Percentiles rank a stretch among this genome's conserved stretches.
Conservation (phyloP, 192 early-diverging fungal genomes). For the Gamsiella multidivaricata region DNA sequence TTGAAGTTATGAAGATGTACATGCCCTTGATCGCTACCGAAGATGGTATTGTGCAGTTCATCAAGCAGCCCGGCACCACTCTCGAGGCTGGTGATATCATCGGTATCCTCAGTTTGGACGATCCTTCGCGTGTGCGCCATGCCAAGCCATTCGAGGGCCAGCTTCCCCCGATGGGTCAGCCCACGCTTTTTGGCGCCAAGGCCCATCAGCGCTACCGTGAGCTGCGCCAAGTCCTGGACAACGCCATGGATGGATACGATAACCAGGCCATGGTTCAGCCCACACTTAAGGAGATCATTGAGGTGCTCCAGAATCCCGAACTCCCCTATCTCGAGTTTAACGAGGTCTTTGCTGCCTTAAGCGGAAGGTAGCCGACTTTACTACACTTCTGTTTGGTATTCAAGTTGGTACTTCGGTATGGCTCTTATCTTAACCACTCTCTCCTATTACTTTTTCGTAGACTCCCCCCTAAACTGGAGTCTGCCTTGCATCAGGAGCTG, state of each 20-base stretch:
- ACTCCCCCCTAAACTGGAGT: constrained; percentile 78
- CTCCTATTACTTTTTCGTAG: constrained; percentile 41
- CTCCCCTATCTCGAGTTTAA: constrained; percentile 88
- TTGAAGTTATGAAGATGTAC: constrained; percentile 99
- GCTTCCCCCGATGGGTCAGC: constrained; percentile 75
- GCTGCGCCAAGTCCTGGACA: constrained; percentile 71
- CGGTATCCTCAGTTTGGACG: constrained; percentile 92
- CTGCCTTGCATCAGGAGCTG: constrained; percentile 64
- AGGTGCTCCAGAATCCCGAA: constrained; percentile 77
- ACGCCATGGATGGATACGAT: constrained; percentile 91
- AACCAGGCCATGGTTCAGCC: constrained; percentile 74
- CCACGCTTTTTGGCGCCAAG: constrained; percentile 89
- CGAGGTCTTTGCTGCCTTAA: constrained; percentile 82
- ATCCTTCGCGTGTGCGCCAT: constrained; percentile 90
- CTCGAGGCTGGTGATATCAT: constrained; percentile 94
- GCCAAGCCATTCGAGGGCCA: constrained; percentile 87
- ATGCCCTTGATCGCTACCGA: constrained; percentile 96
- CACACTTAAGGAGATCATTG: constrained; percentile 79
- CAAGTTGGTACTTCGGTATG: not conserved
- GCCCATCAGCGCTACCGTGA: constrained; percentile 84
- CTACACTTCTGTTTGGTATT: not conserved
- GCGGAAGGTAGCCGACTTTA: constrained; percentile 63
- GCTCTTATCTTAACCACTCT: not conserved
- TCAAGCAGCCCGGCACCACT: constrained; percentile 87
- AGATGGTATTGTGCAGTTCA: constrained; percentile 89